phyloP scores from a whole-genome alignment of 768 basidiomycete species.

The Gautieria morchelliformis region DNA sequence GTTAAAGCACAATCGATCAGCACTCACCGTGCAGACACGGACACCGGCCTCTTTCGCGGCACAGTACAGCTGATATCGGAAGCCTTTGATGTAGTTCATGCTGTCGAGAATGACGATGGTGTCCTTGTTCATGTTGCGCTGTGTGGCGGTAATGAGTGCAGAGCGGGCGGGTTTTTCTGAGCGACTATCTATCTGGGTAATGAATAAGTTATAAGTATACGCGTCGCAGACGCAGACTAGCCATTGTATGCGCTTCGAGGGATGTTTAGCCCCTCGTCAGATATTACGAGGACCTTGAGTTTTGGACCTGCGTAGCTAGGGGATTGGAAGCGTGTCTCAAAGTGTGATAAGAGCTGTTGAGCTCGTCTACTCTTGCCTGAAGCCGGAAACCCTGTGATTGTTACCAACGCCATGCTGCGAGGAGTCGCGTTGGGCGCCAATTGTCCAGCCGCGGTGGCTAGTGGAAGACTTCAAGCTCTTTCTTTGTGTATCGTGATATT shows the following conservation, averaged over 20 bases:
- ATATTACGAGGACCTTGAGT: constrained; percentile 41
- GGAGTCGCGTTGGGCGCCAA: background rate
- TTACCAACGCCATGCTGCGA: constrained; percentile 72
- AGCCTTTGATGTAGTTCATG: constrained; percentile 97
- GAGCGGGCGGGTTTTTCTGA: constrained; percentile 86
- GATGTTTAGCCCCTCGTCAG: constrained; percentile 65
- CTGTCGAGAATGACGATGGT: constrained; percentile 84
- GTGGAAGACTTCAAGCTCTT: background rate
- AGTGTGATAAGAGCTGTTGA: constrained; percentile 45
- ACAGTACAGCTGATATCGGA: constrained; percentile 96
- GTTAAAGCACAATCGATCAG: constrained; percentile 6
- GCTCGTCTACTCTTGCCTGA: constrained; percentile 81
- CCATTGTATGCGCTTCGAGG: constrained; percentile 64
- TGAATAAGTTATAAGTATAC: background rate
- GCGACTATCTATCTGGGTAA: constrained; percentile 44
- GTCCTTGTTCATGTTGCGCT: constrained; percentile 59
- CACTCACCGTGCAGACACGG: constrained; percentile 75
- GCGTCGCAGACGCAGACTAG: constrained; percentile 22
- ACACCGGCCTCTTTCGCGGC: constrained; percentile 83
- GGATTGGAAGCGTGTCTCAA: constrained; percentile 43
- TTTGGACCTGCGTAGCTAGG: constrained; percentile 43
- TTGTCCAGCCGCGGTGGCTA: too few relatives aligned
- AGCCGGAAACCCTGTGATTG: constrained; percentile 79
- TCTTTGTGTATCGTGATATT: background rate
- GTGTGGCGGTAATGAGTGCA: constrained; percentile 73